phyloP scores from a whole-genome alignment of 2,329 filamentous ascomycete species.

The Fusarium denticulatum region DNA sequence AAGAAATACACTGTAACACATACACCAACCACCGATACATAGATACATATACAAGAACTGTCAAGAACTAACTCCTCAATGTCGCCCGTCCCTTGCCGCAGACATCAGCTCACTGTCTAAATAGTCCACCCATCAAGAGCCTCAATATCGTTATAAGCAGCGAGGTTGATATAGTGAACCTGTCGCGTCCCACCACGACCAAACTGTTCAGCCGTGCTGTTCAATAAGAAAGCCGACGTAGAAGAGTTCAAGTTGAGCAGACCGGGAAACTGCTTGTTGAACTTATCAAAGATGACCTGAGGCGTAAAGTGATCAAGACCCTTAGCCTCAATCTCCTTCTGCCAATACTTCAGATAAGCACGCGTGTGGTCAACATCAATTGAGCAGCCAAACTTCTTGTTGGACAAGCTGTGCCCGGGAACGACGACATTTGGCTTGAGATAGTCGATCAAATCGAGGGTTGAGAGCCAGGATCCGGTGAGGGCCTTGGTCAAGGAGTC shows the following conservation, averaged over 20 bases:
- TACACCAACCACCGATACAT: accelerated
- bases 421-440: neutral
- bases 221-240: neutral
- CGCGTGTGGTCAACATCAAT: neutral
- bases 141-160: neutral
- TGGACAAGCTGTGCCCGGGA: neutral
- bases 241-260: neutral
- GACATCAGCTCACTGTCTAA: accelerated
- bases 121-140: neutral
- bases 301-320: neutral
- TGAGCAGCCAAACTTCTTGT: neutral
- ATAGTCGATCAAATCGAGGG: neutral
- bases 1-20: accelerated
- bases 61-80: accelerated
- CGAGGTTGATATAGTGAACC: neutral
- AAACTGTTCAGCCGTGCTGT: neutral
- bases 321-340: neutral
- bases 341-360: neutral
- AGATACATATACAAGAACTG: accelerated
- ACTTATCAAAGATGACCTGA: neutral
- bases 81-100: accelerated
- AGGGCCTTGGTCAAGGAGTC: neutral
- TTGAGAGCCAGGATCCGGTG: neutral
- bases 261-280: neutral
- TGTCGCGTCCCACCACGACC: neutral